Percentiles rank a stretch among this genome's conserved stretches.
These are phyloP conservation scores for Astrocystis sublimbata DNA, from an alignment of 495 filamentous ascomycete genomes.

Conservation along the genomic window DNA sequence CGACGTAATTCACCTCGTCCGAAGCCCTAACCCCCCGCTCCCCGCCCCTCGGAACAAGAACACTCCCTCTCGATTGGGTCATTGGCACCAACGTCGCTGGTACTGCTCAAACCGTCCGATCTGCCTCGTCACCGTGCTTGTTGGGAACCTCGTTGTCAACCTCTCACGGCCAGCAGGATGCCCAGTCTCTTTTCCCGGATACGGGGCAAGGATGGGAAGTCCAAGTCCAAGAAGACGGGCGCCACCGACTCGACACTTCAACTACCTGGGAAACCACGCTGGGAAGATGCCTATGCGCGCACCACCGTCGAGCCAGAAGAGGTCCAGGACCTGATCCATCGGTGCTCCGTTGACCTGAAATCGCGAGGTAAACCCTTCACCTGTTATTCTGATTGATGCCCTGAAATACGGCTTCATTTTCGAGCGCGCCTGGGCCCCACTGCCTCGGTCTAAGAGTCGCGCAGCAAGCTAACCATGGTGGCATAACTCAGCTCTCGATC, in stretches of 20 bases:
- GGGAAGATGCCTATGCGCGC: constrained; percentile 88
- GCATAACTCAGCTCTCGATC: constrained; percentile 70
- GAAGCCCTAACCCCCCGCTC: constrained; percentile 14
- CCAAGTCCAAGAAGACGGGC: constrained; percentile 58
- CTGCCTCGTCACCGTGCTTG: constrained; percentile 11
- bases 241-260: constrained; percentile 47
- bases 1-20: constrained; percentile 19
- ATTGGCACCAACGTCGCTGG: neutral
- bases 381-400: neutral
- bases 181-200: constrained; percentile 72
- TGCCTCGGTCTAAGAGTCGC: neutral
- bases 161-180: constrained; percentile 41
- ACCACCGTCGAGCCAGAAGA: constrained; percentile 87
- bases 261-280: constrained; percentile 66
- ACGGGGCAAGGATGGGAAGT: constrained; percentile 65
- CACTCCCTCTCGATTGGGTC: constrained; percentile 7
- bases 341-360: constrained; percentile 89
- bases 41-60: neutral
- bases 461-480: constrained; percentile 34
- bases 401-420: neutral
- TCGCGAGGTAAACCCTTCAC: constrained; percentile 67
- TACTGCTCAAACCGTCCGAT: neutral
- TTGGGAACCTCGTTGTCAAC: constrained; percentile 11
- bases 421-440: no score
- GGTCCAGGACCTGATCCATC: constrained; percentile 79